Evolutionary conservation across 2,329 filamentous ascomycete genomes (phyloP).

Genomic region (Aspergillus unguis): DNA sequence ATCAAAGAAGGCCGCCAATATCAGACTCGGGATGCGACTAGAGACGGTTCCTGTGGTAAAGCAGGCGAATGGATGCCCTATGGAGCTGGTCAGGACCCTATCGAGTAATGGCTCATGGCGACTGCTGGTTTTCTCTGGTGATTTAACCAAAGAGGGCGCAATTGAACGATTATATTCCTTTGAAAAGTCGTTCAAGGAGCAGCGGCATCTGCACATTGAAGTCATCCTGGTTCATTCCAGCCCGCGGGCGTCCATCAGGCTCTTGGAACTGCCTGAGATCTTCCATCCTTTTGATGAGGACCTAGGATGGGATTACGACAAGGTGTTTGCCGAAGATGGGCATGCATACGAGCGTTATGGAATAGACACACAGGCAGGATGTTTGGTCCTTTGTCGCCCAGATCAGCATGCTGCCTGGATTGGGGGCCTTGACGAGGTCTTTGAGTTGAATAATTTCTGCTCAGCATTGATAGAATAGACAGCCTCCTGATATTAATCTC

Average conservation of each 20-base stretch:
- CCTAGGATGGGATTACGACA: slow-evolving; percentile 19
- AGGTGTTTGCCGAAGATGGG: slow-evolving; percentile 16
- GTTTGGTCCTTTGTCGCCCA: slow-evolving; percentile 20
- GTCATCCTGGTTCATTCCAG: slow-evolving; percentile 13
- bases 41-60: slow-evolving; percentile 8
- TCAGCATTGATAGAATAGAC: background rate
- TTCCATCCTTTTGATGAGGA: slow-evolving; percentile 18
- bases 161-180: slow-evolving; percentile 6
- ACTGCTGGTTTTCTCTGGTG: slow-evolving; percentile 20
- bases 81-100: slow-evolving; percentile 10
- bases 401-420: slow-evolving; percentile 23
- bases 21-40: slow-evolving; percentile 18
- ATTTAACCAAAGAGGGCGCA: slow-evolving; percentile 6
- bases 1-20: slow-evolving; percentile 1
- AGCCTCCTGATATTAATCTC: too few species aligned
- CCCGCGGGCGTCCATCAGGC: slow-evolving; percentile 2
- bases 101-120: slow-evolving; percentile 19
- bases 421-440: slow-evolving; percentile 9
- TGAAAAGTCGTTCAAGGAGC: background rate
- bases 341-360: slow-evolving; percentile 15
- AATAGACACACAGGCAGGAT: slow-evolving; percentile 12
- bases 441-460: background rate
- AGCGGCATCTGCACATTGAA: background rate
- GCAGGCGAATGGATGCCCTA: slow-evolving; percentile 11
- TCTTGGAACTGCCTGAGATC: slow-evolving; percentile 14